These are phyloP conservation scores for Rhododendron ferrugineum DNA, from an alignment of 148 eudicot genomes.

Conservation along the genomic window DNA sequence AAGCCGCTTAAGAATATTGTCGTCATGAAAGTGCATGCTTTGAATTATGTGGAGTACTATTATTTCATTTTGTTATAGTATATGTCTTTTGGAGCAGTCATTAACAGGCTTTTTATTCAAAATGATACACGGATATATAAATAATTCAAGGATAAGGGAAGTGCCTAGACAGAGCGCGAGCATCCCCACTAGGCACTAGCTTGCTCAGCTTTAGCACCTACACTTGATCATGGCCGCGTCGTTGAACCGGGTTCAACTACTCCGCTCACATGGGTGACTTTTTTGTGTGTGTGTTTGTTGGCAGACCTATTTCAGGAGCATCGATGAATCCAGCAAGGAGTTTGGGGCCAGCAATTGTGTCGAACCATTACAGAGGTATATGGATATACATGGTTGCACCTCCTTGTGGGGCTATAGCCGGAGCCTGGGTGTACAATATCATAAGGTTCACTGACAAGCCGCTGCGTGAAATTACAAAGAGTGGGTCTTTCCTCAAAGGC, in stretches of 20 bases:
- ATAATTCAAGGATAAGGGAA: neutral
- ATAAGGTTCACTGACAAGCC: slow-evolving; percentile 39
- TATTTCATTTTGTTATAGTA: neutral
- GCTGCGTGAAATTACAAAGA: slow-evolving; percentile 35
- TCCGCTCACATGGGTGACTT: neutral
- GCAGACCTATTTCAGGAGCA: slow-evolving; percentile 47
- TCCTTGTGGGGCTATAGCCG: slow-evolving; percentile 32
- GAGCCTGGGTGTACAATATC: slow-evolving; percentile 43
- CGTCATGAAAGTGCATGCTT: neutral
- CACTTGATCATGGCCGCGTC: no score
- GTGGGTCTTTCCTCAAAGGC: slow-evolving; percentile 36
- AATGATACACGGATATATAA: no score
- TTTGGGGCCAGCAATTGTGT: slow-evolving; percentile 47
- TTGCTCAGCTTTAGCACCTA: neutral
- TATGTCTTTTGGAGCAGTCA: neutral
- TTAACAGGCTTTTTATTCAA: neutral
- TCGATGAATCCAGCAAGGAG: slow-evolving; percentile 61
- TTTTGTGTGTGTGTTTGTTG: neutral
- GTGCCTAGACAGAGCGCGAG: no score
- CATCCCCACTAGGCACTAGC: neutral
- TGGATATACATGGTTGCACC: slow-evolving; percentile 53
- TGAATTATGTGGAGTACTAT: neutral
- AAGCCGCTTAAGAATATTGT: neutral
- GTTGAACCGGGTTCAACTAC: no score
- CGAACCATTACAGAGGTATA: slow-evolving; percentile 24